Base-by-base conservation (phyloP, 352 stramenopile species). In the Pythium dissotocum region DNA sequence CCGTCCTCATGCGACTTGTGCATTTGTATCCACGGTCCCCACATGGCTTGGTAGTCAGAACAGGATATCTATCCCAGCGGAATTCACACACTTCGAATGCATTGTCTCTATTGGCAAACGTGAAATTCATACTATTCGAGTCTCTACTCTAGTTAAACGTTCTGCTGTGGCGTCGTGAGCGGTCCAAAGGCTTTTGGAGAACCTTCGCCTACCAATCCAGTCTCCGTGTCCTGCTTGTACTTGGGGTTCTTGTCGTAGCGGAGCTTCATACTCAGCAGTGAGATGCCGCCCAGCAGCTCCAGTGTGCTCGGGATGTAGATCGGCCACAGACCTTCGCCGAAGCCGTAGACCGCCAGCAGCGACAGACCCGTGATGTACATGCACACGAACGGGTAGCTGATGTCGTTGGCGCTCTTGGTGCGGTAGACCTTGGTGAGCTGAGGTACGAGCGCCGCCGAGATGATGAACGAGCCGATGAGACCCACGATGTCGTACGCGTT, bases 391-490 rank as follows among this genome's bases (percentile, higher is more conserved):
- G 63, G 61, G 36, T 79, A 65, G 46, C 76, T 87, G n/a, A 86
- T 83, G 65, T 89, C 79, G 46, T 78, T 80, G 53, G 79, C 77
- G 57, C 77, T 85, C 65, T 86, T 87, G 57, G 77, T 86, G 57
- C 70, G 73, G 70, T 78, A 85, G n/a, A 87, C 76, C 55, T 87
- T 89, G 60, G 61, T 57, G 63, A 87, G 77, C 40, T 89, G 79
- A 48, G 78, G 78, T 18, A 87, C 69, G 10, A 89, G 65, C 30
- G 73, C 76, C 33, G 72, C 76, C 35, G 79, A 77, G 66, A 87
- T 82, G 63, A 89, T 73, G 67, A 87, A 85, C 44, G 79, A 87
- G 63, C 78, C 80, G 28, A 85, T 66, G 66, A 89, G 82, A 9
- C 80, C 80, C 58, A 87, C 72, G 49, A 82, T 77, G 64, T 87